Conservation (phyloP, 441 rosid genomes). For the Pelargonium fulgidum region DNA sequence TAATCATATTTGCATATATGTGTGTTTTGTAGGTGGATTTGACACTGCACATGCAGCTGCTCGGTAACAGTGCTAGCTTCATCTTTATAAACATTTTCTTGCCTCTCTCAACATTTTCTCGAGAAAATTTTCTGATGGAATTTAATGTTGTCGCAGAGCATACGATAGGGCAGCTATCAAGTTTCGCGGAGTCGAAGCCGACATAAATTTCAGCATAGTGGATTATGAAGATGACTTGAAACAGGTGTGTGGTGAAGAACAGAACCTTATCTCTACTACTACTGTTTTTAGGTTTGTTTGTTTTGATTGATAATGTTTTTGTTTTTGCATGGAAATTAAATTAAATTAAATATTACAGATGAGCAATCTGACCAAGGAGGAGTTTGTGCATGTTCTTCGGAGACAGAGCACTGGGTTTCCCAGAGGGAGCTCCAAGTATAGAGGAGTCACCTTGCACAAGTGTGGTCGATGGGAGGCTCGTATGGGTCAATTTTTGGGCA, state of each 20-base stretch:
- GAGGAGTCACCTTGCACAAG: conserved; percentile 97
- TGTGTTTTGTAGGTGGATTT: conserved; percentile 99
- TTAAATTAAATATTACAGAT: conserved; percentile 35
- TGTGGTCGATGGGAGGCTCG: too few relatives aligned
- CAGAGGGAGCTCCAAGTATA: conserved; percentile 93
- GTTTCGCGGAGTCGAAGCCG: too few relatives aligned
- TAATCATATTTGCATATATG: too few relatives aligned
- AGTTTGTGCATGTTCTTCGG: conserved; percentile 93
- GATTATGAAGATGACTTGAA: conserved; percentile 90
- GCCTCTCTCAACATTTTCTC: background rate
- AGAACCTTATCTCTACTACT: background rate
- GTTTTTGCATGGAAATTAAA: conserved; percentile 10
- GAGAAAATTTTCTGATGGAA: background rate
- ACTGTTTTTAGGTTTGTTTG: background rate
- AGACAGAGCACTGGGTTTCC: conserved; percentile 99
- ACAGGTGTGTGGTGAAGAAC: conserved; percentile 44
- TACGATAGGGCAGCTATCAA: conserved; percentile 98
- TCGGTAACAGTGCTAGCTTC: conserved; percentile 57
- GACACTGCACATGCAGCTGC: conserved; percentile 99
- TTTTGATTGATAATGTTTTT: background rate
- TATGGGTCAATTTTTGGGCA: conserved; percentile 98
- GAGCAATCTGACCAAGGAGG: conserved; percentile 87
- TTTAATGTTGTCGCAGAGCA: conserved; percentile 43
- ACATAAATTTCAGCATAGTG: conserved; percentile 75
- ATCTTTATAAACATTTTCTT: conserved; percentile 5